Conservation (phyloP, 2,329 filamentous ascomycete species). For the Ambrosiella beaveri region DNA sequence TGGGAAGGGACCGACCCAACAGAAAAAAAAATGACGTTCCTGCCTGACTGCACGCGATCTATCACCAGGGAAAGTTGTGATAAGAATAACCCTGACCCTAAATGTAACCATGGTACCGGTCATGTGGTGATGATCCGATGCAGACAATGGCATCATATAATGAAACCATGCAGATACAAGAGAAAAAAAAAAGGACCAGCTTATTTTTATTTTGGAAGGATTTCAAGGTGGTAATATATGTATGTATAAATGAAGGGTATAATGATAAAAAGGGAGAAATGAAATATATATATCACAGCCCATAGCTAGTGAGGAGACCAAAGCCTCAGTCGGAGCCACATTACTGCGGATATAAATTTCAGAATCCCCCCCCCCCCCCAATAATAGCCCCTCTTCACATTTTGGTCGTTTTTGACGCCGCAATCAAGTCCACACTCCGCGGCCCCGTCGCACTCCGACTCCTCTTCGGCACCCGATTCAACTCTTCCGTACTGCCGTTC, state of each 20-base stretch:
- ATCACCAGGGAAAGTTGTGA: too few relatives aligned
- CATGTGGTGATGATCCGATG: too few relatives aligned
- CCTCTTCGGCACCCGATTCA: not conserved
- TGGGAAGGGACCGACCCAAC: too few relatives aligned
- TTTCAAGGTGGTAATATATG: not conserved
- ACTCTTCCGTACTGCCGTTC: conserved; percentile 5
- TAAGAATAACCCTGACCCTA: too few relatives aligned
- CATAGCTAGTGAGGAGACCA: too few relatives aligned
- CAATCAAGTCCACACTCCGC: not conserved
- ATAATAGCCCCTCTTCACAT: not conserved
- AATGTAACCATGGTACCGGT: too few relatives aligned
- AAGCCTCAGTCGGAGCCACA: too few relatives aligned
- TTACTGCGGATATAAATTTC: too few relatives aligned
- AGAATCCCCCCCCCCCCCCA: not conserved
- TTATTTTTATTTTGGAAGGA: too few relatives aligned
- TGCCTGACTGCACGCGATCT: too few relatives aligned
- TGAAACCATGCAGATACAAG: not conserved
- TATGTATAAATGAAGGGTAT: not conserved
- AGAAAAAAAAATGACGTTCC: too few relatives aligned
- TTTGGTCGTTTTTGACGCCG: not conserved
- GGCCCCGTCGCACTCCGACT: not conserved
- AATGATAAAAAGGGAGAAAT: not conserved
- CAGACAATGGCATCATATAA: not conserved
- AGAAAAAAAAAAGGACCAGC: not conserved
- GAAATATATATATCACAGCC: not conserved